Evolutionary conservation across 495 filamentous ascomycete species (phyloP).

Genomic region (Tuber indicum): DNA sequence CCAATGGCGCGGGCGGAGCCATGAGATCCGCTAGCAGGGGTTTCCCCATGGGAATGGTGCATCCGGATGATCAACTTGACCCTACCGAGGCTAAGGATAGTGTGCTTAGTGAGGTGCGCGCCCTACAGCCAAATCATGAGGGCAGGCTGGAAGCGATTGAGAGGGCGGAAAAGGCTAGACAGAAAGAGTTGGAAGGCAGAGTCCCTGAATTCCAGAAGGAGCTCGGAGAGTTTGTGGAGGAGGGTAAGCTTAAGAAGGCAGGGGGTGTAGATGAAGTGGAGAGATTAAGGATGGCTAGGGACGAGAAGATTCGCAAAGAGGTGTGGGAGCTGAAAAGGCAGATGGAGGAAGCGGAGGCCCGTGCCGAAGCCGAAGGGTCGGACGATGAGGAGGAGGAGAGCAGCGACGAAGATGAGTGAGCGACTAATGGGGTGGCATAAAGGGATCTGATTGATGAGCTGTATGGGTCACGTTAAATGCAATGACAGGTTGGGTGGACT

Average conservation of each 20-base stretch:
- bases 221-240: constrained; percentile 77
- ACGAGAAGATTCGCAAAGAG: constrained; percentile 78
- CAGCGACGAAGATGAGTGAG: constrained; percentile 12
- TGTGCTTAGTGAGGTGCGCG: constrained; percentile 86
- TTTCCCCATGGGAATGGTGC: constrained; percentile 55
- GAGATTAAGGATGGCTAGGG: constrained; percentile 71
- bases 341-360: constrained; percentile 37
- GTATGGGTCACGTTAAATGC: constrained; percentile 1
- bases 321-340: constrained; percentile 66
- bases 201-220: constrained; percentile 81
- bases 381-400: constrained; percentile 31
- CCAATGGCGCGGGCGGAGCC: constrained; percentile 50
- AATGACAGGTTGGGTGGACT: constrained; percentile 3
- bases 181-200: constrained; percentile 77
- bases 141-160: constrained; percentile 89
- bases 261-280: constrained; percentile 93
- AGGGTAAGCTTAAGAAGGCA: constrained; percentile 88
- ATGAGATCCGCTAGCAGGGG: constrained; percentile 52
- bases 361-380: constrained; percentile 31
- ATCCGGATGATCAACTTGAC: constrained; percentile 61
- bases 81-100: constrained; percentile 78
- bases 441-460: constrained; percentile 4
- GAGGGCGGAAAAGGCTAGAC: constrained; percentile 78
- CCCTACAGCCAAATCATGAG: constrained; percentile 92
- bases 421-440: neutral